Evolutionary conservation across 768 basidiomycete species (phyloP).

Genomic region (Pleurotus pulmonarius): DNA sequence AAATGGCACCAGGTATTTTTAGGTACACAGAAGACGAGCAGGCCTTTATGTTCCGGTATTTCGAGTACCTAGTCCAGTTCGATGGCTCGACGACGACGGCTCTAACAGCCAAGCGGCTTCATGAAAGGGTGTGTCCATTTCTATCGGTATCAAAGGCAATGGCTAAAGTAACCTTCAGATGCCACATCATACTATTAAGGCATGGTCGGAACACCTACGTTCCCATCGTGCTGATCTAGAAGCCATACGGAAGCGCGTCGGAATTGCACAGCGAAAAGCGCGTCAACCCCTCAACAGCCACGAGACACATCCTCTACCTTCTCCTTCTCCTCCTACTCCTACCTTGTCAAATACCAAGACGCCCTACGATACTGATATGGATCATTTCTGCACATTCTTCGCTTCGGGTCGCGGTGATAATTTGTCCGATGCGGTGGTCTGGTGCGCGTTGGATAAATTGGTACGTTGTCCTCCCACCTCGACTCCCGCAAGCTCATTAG

Average conservation of each 20-base stretch:
- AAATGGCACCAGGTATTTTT: constrained; percentile 27
- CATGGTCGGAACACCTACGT: constrained; percentile 45
- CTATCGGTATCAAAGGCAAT: not conserved
- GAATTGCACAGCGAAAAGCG: constrained; percentile 47
- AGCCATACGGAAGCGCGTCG: constrained; percentile 43
- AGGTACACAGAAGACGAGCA: constrained; percentile 49
- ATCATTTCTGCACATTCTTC: constrained; percentile 52
- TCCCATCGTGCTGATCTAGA: constrained; percentile 37
- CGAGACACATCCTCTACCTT: too few relatives aligned
- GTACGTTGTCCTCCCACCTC: constrained; percentile 11
- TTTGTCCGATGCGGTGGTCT: constrained; percentile 45
- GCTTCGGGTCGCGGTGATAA: constrained; percentile 39
- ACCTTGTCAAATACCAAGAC: not conserved
- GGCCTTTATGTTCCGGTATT: constrained; percentile 43
- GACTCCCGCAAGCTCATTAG: not conserved
- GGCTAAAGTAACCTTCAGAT: constrained; percentile 35
- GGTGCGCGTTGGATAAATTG: constrained; percentile 47
- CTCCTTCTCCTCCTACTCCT: too few relatives aligned
- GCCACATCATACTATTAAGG: constrained; percentile 49
- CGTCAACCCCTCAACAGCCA: constrained; percentile 5
- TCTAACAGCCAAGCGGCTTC: constrained; percentile 33
- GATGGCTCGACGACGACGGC: constrained; percentile 41
- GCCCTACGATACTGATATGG: constrained; percentile 33
- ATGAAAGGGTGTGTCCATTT: constrained; percentile 38
- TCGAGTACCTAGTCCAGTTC: constrained; percentile 39